Evolutionary conservation across 495 filamentous ascomycete species (phyloP).

Genomic region (Annulohypoxylon maeteangense): DNA sequence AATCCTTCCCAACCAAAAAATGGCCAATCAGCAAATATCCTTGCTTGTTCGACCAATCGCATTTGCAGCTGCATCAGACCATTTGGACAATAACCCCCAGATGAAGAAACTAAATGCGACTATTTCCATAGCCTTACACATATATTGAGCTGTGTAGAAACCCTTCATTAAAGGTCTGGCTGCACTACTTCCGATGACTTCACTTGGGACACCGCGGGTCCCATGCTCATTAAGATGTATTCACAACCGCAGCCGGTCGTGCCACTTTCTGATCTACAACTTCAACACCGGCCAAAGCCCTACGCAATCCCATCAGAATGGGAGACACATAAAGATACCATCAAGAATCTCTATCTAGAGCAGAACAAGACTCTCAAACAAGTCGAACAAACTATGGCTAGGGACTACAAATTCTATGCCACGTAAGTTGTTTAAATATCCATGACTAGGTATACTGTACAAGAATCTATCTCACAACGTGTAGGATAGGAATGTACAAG

Average conservation of each 20-base stretch:
- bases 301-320: constrained; percentile 14
- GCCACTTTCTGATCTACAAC: neutral
- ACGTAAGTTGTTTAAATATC: constrained; percentile 42
- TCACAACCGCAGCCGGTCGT: neutral
- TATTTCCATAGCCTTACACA: neutral
- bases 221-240: neutral
- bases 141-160: neutral
- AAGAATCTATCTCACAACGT: neutral
- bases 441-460: neutral
- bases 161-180: neutral
- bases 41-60: constrained; percentile 1
- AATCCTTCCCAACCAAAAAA: neutral
- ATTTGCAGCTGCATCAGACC: constrained; percentile 4
- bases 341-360: constrained; percentile 51
- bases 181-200: neutral
- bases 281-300: constrained; percentile 3
- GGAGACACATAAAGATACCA: constrained; percentile 19
- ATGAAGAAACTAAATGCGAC: neutral
- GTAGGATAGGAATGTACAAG: constrained; percentile 53
- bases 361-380: constrained; percentile 49
- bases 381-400: constrained; percentile 52
- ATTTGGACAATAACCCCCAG: neutral
- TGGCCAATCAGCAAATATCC: neutral
- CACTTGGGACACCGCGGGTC: neutral
- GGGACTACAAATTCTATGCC: constrained; percentile 46